Evolutionary conservation across 768 basidiomycete species (phyloP).

Genomic region (Clavaria fumosa): DNA sequence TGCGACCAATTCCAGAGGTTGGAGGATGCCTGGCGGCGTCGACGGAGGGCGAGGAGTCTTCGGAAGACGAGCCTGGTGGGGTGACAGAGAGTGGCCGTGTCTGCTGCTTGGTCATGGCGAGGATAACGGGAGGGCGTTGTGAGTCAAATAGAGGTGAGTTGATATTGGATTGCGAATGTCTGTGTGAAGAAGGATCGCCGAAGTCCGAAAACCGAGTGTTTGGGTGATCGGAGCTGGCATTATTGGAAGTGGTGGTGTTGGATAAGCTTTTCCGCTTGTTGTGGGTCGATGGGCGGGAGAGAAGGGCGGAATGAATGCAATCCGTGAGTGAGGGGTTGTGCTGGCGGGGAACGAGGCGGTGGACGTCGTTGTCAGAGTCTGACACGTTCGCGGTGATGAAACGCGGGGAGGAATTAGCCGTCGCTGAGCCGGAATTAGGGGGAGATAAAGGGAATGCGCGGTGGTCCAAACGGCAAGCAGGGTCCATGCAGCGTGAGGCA

Average conservation of each 20-base stretch:
- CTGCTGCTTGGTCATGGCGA: constrained; percentile 11
- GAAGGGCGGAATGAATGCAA: constrained; percentile 9
- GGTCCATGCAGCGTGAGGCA: too few species aligned
- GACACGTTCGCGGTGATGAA: constrained; percentile 8
- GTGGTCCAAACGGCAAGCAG: too few species aligned
- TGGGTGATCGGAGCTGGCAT: background rate
- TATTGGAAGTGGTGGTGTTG: constrained; percentile 8
- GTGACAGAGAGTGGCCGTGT: constrained; percentile 18
- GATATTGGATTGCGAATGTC: too few species aligned
- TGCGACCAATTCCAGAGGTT: constrained; percentile 49
- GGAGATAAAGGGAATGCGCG: constrained; percentile 32
- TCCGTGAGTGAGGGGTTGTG: constrained; percentile 10
- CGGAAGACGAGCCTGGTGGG: constrained; percentile 14
- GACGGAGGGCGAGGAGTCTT: constrained; percentile 17
- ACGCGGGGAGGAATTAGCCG: constrained; percentile 22
- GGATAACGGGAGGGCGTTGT: too few species aligned
- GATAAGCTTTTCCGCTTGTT: constrained; percentile 16
- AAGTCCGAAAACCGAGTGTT: background rate
- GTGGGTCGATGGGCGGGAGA: constrained; percentile 13
- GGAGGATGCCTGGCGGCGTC: constrained; percentile 18
- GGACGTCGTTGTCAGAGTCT: constrained; percentile 16
- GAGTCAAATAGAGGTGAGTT: too few species aligned
- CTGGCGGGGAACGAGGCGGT: constrained; percentile 15
- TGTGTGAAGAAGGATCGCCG: too few species aligned
- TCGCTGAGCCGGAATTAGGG: constrained; percentile 27